phyloP scores from a whole-genome alignment of 495 filamentous ascomycete genomes.

The Lasiosphaeria ovina region DNA sequence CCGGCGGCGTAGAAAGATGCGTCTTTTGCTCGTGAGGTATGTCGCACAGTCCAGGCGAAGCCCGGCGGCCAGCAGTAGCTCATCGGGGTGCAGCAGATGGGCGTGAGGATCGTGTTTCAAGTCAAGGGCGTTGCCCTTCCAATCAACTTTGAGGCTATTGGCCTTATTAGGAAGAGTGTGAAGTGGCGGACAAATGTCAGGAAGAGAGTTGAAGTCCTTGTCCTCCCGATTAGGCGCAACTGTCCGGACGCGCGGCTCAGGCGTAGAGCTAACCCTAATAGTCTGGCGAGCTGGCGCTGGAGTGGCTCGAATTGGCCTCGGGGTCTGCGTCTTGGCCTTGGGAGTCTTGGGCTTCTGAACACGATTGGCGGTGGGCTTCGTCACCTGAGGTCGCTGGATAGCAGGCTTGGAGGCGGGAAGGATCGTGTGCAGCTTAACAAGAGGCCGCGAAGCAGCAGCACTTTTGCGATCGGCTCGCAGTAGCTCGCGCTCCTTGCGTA shows the following conservation, averaged over 20 bases:
- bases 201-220: slow-evolving; percentile 76
- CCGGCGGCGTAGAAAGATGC: slow-evolving; percentile 80
- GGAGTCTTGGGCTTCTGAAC: slow-evolving; percentile 37
- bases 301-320: slow-evolving; percentile 34
- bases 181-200: slow-evolving; percentile 74
- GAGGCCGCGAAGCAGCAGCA: slow-evolving; percentile 26
- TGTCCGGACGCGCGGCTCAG: slow-evolving; percentile 42
- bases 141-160: slow-evolving; percentile 79
- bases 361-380: slow-evolving; percentile 48
- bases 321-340: slow-evolving; percentile 20
- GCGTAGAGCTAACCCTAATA: slow-evolving; percentile 46
- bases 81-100: slow-evolving; percentile 73
- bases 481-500: slow-evolving; percentile 60
- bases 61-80: slow-evolving; percentile 73
- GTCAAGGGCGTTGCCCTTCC: slow-evolving; percentile 80
- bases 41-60: slow-evolving; percentile 85
- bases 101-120: slow-evolving; percentile 76
- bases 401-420: slow-evolving; percentile 43
- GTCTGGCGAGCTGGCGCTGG: slow-evolving; percentile 21
- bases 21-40: slow-evolving; percentile 91
- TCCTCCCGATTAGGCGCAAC: slow-evolving; percentile 69
- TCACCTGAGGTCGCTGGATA: slow-evolving; percentile 31
- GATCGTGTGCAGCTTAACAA: slow-evolving; percentile 34
- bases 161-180: slow-evolving; percentile 57
- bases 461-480: slow-evolving; percentile 50